Evolutionary conservation across 495 filamentous ascomycete genomes (phyloP).

Genomic region (Mytilinidion resinicola): DNA sequence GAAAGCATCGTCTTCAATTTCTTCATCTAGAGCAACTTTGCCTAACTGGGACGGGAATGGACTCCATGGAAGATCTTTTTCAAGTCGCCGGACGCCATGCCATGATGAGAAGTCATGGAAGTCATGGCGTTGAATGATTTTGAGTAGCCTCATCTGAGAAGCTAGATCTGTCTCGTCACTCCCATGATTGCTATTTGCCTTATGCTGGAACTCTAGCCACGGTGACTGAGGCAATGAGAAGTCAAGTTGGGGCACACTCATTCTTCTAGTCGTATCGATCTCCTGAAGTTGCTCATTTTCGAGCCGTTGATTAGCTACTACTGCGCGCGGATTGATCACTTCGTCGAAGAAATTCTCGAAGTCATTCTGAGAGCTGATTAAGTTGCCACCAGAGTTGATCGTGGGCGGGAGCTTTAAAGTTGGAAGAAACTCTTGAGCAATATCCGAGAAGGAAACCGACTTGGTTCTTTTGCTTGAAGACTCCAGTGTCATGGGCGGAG

Average conservation of each 20-base stretch:
- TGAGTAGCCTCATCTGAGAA: constrained; percentile 25
- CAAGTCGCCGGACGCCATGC: constrained; percentile 38
- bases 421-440: constrained; percentile 27
- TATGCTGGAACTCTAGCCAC: constrained; percentile 37
- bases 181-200: background rate
- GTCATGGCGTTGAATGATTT: constrained; percentile 22
- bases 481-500: constrained; percentile 27
- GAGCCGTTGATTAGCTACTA: constrained; percentile 37
- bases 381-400: constrained; percentile 22
- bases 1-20: constrained; percentile 32
- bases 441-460: constrained; percentile 37
- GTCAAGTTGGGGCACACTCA: constrained; percentile 55
- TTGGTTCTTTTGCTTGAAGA: constrained; percentile 32
- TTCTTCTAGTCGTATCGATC: constrained; percentile 50
- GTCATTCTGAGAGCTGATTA: constrained; percentile 25
- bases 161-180: constrained; percentile 14
- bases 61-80: constrained; percentile 41
- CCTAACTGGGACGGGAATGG: constrained; percentile 35
- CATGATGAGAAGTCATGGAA: constrained; percentile 31
- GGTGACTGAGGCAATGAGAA: constrained; percentile 51
- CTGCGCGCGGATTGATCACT: constrained; percentile 43
- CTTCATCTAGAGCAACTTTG: constrained; percentile 32
- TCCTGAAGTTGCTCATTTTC: constrained; percentile 60
- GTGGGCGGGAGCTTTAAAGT: constrained; percentile 19
- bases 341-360: constrained; percentile 40